A percentile compares a stretch with the other conserved stretches of the same genome.
Conservation (phyloP, 2,329 filamentous ascomycete genomes). For the Alternaria alternata region DNA sequence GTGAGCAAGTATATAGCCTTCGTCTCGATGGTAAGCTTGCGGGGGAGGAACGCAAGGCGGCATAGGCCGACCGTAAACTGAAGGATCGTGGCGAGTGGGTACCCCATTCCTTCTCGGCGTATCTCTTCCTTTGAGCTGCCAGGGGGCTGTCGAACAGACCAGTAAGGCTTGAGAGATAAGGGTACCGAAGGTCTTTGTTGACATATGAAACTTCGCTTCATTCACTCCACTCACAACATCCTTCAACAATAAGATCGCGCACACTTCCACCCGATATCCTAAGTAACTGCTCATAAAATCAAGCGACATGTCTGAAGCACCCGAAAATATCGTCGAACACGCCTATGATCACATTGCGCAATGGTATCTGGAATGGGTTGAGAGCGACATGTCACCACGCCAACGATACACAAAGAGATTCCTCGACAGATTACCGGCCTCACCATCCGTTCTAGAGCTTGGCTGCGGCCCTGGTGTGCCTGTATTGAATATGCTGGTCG, state of each 20-base stretch:
- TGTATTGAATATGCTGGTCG: slow-evolving; percentile 16
- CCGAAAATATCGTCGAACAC: slow-evolving; percentile 10
- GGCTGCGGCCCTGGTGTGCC: slow-evolving; percentile 25
- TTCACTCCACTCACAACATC: background rate
- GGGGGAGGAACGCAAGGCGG: no score
- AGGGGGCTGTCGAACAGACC: no score
- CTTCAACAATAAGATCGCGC: background rate
- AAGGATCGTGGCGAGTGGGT: no score
- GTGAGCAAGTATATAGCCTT: no score
- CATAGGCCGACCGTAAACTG: no score
- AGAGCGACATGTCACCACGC: slow-evolving; percentile 10
- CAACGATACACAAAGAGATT: slow-evolving; percentile 10
- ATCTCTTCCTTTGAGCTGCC: no score
- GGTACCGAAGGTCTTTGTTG: no score
- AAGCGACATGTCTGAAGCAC: slow-evolving; percentile 5
- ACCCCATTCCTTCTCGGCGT: no score
- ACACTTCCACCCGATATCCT: background rate
- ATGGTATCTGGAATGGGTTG: slow-evolving; percentile 18
- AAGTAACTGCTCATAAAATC: background rate
- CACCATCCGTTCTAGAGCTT: slow-evolving; percentile 19
- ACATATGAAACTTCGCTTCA: no score
- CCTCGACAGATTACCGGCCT: background rate
- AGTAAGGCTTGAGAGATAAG: no score
- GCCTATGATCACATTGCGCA: slow-evolving; percentile 15
- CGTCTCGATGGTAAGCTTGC: no score